Conservation (phyloP, 139 green algal genomes). For the Limnomonas spitsbergensis region DNA sequence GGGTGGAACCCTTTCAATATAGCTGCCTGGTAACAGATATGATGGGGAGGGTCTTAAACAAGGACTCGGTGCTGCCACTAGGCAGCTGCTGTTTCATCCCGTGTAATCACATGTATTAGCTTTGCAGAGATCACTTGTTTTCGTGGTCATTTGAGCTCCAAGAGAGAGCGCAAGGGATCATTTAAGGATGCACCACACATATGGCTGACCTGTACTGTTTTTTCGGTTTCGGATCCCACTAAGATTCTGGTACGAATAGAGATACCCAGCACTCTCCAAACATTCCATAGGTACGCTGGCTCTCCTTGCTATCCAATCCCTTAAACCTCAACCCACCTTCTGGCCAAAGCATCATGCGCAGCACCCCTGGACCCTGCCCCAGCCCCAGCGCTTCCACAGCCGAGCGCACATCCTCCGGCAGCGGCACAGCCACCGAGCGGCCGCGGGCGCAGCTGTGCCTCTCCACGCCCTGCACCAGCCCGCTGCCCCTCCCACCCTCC, state of each 20-base stretch:
- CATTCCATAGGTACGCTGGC: too few relatives aligned
- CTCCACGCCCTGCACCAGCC: not conserved
- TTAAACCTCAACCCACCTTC: not conserved
- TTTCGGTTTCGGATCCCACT: too few relatives aligned
- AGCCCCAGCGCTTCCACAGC: not conserved
- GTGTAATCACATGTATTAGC: too few relatives aligned
- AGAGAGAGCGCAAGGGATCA: not conserved
- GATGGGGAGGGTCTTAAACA: too few relatives aligned
- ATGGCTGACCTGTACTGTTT: too few relatives aligned
- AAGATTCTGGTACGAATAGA: not conserved
- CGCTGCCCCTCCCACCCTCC: not conserved
- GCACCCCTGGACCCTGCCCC: not conserved
- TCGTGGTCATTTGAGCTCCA: not conserved
- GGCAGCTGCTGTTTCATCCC: too few relatives aligned
- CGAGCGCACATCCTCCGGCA: not conserved
- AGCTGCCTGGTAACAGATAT: too few relatives aligned
- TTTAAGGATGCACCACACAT: not conserved
- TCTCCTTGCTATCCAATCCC: too few relatives aligned
- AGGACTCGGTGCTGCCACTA: too few relatives aligned
- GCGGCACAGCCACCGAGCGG: not conserved
- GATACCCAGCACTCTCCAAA: not conserved
- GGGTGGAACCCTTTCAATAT: too few relatives aligned
- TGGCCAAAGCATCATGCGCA: not conserved
- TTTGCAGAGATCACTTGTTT: too few relatives aligned
- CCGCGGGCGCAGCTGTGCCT: not conserved